phyloP scores from a whole-genome alignment of 2,329 filamentous ascomycete genomes.

The Chaetomiaceae sp. region DNA sequence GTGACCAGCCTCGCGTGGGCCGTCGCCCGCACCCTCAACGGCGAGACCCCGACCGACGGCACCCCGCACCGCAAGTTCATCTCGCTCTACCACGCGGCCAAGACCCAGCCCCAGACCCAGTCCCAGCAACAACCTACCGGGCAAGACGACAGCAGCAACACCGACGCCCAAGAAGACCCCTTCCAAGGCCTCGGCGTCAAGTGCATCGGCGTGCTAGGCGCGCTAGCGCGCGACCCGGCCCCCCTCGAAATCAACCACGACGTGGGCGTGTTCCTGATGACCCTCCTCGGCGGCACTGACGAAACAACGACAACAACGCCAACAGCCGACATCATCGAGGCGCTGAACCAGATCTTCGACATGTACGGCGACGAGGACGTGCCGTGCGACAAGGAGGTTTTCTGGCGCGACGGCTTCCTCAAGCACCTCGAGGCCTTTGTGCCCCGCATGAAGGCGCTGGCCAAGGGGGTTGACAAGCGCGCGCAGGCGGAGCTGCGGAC shows the following conservation, averaged over 20 bases:
- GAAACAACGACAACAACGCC: slow-evolving; percentile 29
- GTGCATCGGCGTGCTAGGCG: slow-evolving; percentile 61
- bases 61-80: slow-evolving; percentile 61
- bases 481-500: slow-evolving; percentile 50
- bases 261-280: slow-evolving; percentile 59
- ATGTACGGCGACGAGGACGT: slow-evolving; percentile 59
- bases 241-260: slow-evolving; percentile 53
- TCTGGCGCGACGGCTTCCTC: slow-evolving; percentile 58
- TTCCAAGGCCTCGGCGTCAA: slow-evolving; percentile 61
- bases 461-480: slow-evolving; percentile 59
- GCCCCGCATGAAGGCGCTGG: slow-evolving; percentile 51
- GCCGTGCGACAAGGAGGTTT: slow-evolving; percentile 56
- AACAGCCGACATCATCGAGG: slow-evolving; percentile 56
- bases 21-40: slow-evolving; percentile 51
- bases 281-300: slow-evolving; percentile 43
- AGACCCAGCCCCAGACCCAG: slow-evolving; percentile 33
- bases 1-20: slow-evolving; percentile 64
- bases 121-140: slow-evolving; percentile 23
- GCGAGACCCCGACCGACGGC: slow-evolving; percentile 42
- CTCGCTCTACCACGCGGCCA: slow-evolving; percentile 58
- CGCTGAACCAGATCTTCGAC: slow-evolving; percentile 62
- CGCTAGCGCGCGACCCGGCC: slow-evolving; percentile 53
- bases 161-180: slow-evolving; percentile 44
- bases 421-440: slow-evolving; percentile 51
- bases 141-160: slow-evolving; percentile 20